A percentile compares a stretch with the other conserved stretches of the same genome.
Conservation (phyloP, 2,329 filamentous ascomycete species). For the Diplodia seriata region DNA sequence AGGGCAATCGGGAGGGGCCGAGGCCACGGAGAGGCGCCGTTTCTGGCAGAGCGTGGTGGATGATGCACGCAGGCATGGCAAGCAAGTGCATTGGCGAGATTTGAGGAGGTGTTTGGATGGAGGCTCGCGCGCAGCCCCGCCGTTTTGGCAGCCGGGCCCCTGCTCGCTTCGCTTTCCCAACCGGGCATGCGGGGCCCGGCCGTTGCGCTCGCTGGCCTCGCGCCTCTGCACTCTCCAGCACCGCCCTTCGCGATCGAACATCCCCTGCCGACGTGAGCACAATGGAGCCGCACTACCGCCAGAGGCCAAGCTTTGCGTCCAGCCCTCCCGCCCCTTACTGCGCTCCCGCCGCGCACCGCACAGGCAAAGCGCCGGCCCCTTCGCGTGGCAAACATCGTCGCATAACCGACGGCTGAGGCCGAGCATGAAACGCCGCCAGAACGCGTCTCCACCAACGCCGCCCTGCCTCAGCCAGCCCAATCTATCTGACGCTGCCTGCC, state of each 20-base stretch:
- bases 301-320: slow-evolving; percentile 18
- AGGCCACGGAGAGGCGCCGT: slow-evolving; percentile 9
- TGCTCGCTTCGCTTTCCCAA: slow-evolving; percentile 13
- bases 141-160: slow-evolving; percentile 2
- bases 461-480: slow-evolving; percentile 3
- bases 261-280: not conserved
- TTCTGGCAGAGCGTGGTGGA: slow-evolving; percentile 10
- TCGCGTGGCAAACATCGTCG: slow-evolving; percentile 29
- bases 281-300: slow-evolving; percentile 1
- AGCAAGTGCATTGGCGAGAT: slow-evolving; percentile 27
- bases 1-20: not conserved
- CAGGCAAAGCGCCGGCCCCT: not conserved
- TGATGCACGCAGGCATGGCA: slow-evolving; percentile 31
- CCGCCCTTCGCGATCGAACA: not conserved
- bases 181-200: not conserved
- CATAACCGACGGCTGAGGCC: slow-evolving; percentile 14
- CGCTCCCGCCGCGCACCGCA: not conserved
- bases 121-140: slow-evolving; percentile 3
- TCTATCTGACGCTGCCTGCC: not conserved
- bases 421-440: slow-evolving; percentile 20
- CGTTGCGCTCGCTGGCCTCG: not conserved
- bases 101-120: slow-evolving; percentile 22
- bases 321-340: not conserved
- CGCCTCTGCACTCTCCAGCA: not conserved
- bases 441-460: slow-evolving; percentile 9